phyloP scores from a whole-genome alignment of 768 basidiomycete species.

The Pleurotus ostreatus region DNA sequence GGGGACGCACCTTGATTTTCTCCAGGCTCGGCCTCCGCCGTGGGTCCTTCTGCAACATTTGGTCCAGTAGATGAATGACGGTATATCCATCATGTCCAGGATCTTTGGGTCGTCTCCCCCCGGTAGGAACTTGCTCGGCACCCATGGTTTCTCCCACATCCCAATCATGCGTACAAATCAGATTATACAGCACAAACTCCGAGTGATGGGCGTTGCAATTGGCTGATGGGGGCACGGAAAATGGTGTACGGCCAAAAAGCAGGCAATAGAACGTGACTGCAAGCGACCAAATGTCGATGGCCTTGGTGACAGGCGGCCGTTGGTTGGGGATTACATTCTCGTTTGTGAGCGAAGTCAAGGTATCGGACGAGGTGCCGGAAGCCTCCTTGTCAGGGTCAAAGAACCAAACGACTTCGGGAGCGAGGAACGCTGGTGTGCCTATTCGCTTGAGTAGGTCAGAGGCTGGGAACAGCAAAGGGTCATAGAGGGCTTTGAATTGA shows the following conservation, averaged over 20 bases:
- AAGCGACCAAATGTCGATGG: constrained; percentile 44
- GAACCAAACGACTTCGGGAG: constrained; percentile 42
- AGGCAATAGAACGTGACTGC: constrained; percentile 45
- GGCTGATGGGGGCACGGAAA: constrained; percentile 28
- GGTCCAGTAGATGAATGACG: constrained; percentile 31
- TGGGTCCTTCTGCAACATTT: constrained; percentile 39
- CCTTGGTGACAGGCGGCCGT: constrained; percentile 39
- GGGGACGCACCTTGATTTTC: constrained; percentile 28
- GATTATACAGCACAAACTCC: constrained; percentile 35
- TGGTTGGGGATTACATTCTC: constrained; percentile 13
- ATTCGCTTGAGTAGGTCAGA: constrained; percentile 33
- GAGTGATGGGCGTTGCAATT: constrained; percentile 32
- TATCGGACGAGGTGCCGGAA: constrained; percentile 18
- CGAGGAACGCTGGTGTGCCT: constrained; percentile 42
- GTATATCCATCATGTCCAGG: constrained; percentile 22
- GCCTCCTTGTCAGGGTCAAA: constrained; percentile 18
- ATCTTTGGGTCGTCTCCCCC: constrained; percentile 29
- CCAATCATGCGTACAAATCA: constrained; percentile 41
- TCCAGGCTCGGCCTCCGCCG: constrained; percentile 23
- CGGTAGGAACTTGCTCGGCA: constrained; percentile 28
- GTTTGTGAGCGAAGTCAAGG: constrained; percentile 11
- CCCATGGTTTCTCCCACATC: constrained; percentile 33
- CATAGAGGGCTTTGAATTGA: constrained; percentile 9
- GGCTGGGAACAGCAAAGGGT: constrained; percentile 30
- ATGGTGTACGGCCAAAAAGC: constrained; percentile 42